Evolutionary conservation across 345 rosid genomes (phyloP).

Genomic region (Dipteronia dyeriana): DNA sequence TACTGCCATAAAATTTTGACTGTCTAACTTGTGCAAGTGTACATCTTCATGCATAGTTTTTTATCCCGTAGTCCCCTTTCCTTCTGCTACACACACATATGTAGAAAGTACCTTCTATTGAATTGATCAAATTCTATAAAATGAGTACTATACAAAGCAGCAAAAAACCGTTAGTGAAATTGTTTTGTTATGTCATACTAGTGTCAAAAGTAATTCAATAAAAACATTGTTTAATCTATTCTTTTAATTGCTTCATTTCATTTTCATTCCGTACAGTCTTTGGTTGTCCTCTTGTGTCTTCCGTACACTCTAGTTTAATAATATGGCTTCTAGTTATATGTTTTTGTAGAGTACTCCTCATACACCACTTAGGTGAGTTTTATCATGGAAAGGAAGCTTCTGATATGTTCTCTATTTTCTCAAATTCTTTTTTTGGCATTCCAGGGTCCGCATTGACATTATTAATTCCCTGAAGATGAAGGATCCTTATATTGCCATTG

Average conservation of each 20-base stretch:
- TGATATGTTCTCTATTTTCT: background rate
- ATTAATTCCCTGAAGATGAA: slow-evolving; percentile 42
- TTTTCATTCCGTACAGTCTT: background rate
- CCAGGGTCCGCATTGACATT: slow-evolving; percentile 47
- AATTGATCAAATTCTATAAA: background rate
- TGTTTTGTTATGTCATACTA: background rate
- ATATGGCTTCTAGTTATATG: background rate
- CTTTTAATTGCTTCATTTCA: background rate
- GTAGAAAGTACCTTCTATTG: background rate
- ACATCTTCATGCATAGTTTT: background rate
- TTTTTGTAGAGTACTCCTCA: background rate
- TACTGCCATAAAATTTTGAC: background rate
- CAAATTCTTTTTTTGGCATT: slow-evolving; percentile 2
- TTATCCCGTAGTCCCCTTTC: no score
- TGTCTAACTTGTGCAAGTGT: background rate
- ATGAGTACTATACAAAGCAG: background rate
- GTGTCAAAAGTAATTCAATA: background rate
- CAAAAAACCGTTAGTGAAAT: background rate
- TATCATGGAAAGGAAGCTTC: background rate
- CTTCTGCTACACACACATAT: background rate
- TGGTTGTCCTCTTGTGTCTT: background rate
- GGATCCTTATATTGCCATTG: slow-evolving; percentile 44
- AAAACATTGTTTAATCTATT: background rate
- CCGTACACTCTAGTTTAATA: background rate
- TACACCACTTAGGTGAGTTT: background rate